Evolutionary conservation across 108 stramenopile genomes (phyloP).

Genomic region (Schizochytrium sp.): DNA sequence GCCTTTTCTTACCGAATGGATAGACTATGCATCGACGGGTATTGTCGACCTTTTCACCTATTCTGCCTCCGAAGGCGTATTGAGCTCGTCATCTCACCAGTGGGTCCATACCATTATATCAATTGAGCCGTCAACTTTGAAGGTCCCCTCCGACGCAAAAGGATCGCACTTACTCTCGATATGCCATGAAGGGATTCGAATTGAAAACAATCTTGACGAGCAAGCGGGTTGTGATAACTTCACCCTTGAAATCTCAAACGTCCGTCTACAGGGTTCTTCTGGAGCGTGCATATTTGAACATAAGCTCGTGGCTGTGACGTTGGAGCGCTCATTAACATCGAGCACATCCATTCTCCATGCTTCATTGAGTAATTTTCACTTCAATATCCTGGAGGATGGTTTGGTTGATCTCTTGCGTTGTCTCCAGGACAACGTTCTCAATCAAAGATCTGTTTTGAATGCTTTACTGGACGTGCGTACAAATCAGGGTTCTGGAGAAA

Average conservation of each 20-base stretch:
- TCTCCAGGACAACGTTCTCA: conserved; percentile 30
- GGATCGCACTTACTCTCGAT: background rate
- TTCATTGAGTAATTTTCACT: background rate
- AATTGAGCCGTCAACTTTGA: background rate
- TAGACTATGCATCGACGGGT: conserved; percentile 26
- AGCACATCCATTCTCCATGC: background rate
- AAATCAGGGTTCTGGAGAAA: too few relatives aligned
- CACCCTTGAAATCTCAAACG: background rate
- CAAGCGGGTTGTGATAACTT: background rate
- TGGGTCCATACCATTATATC: background rate
- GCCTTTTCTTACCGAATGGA: conserved; percentile 22
- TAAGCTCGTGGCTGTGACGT: background rate
- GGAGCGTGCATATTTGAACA: conserved; percentile 34
- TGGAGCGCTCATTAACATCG: background rate
- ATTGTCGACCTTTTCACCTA: conserved; percentile 18
- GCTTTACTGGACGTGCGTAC: background rate
- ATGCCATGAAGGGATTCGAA: background rate
- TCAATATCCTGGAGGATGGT: conserved; percentile 31
- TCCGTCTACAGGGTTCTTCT: background rate
- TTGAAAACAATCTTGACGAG: background rate
- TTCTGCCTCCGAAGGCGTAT: background rate
- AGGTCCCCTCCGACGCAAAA: background rate
- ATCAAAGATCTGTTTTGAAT: background rate
- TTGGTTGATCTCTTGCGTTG: background rate
- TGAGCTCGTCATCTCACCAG: background rate